A percentile compares a stretch with the other conserved stretches of the same genome.
These are phyloP conservation scores for Rhizopus sp. DNA, from an alignment of 371 early-diverging fungal species.

Conservation along the genomic window DNA sequence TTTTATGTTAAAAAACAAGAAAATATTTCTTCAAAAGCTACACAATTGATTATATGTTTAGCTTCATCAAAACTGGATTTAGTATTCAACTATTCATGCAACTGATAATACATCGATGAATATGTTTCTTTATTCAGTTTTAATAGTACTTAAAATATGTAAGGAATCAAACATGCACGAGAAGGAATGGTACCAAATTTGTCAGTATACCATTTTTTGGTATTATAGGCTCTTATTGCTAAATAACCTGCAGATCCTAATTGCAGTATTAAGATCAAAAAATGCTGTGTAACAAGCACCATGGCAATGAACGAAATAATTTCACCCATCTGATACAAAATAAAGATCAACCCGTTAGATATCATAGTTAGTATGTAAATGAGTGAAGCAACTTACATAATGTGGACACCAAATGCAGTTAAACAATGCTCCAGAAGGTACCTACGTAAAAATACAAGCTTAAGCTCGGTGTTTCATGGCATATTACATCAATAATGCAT, in stretches of 20 bases:
- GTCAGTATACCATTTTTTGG: slow-evolving; percentile 32
- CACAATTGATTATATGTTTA: no score
- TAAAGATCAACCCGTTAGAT: not conserved
- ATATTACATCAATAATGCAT: not conserved
- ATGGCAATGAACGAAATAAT: slow-evolving; percentile 33
- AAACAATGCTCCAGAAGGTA: slow-evolving; percentile 35
- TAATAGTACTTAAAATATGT: slow-evolving; percentile 33
- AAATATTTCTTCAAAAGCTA: no score
- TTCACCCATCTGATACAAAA: slow-evolving; percentile 29
- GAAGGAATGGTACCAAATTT: slow-evolving; percentile 19
- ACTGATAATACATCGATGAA: no score
- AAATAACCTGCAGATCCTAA: slow-evolving; percentile 28
- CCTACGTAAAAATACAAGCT: slow-evolving; percentile 15
- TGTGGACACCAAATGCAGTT: slow-evolving; percentile 46
- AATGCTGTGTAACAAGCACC: slow-evolving; percentile 27
- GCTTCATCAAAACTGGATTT: no score
- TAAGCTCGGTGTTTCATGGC: no score
- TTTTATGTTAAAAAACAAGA: no score
- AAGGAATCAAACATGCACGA: slow-evolving; percentile 32
- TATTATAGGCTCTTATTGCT: slow-evolving; percentile 29
- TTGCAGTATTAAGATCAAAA: slow-evolving; percentile 24
- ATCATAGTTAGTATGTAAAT: not conserved
- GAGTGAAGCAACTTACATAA: slow-evolving; percentile 32
- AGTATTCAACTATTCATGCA: no score
- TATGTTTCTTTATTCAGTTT: no score